Evolutionary conservation across 2,329 filamentous ascomycete species (phyloP).

Genomic region (Colletotrichum sp.): DNA sequence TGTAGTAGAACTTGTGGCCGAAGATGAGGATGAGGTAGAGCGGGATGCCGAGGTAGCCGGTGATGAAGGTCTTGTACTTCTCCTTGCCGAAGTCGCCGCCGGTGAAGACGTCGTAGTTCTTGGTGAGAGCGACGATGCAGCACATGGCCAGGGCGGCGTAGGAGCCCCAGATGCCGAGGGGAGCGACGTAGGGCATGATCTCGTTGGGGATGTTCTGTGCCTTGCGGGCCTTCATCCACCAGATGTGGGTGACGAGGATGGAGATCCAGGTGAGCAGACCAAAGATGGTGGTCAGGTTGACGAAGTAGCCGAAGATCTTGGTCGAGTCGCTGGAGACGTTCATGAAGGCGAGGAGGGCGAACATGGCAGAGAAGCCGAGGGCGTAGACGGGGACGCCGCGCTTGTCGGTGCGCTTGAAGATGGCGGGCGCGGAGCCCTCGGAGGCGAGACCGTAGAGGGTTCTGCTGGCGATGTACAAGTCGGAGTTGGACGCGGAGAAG

Average conservation of each 20-base stretch:
- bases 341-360: constrained; percentile 73
- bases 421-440: constrained; percentile 72
- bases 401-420: constrained; percentile 74
- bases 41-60: constrained; percentile 78
- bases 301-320: constrained; percentile 60
- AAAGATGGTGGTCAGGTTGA: constrained; percentile 72
- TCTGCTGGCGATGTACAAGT: constrained; percentile 77
- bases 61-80: constrained; percentile 75
- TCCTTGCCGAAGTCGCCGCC: constrained; percentile 47
- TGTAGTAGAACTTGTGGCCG: constrained; percentile 66
- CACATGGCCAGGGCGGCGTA: constrained; percentile 73
- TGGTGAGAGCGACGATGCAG: constrained; percentile 76
- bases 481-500: constrained; percentile 78
- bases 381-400: constrained; percentile 74
- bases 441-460: constrained; percentile 76
- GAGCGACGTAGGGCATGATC: constrained; percentile 68
- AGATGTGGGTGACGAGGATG: constrained; percentile 71
- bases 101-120: constrained; percentile 80
- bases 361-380: constrained; percentile 62
- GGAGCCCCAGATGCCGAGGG: constrained; percentile 74
- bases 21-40: constrained; percentile 73
- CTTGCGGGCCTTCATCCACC: constrained; percentile 65
- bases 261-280: constrained; percentile 72
- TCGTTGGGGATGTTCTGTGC: constrained; percentile 63
- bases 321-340: constrained; percentile 54